Conservation (phyloP, 1,284 basidiomycete species). For the Melampsora abietis-canadensis region DNA sequence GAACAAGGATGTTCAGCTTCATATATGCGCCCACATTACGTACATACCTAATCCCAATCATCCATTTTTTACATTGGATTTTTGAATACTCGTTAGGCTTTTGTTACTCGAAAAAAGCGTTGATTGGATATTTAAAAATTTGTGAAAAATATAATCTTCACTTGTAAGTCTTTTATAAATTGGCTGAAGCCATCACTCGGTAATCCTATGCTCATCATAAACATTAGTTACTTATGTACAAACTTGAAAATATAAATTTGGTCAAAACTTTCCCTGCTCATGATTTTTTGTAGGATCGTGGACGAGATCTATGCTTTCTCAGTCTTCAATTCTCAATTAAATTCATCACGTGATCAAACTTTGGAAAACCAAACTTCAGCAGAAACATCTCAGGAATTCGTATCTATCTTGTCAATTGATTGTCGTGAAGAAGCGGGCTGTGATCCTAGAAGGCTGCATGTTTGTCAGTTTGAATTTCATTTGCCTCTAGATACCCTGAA, state of each 20-base stretch:
- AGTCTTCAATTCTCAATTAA: constrained; percentile 1
- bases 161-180: constrained; percentile 6
- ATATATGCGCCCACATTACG: not conserved
- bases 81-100: constrained; percentile 1
- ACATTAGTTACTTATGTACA: not conserved
- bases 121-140: constrained; percentile 5
- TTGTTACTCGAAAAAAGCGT: constrained; percentile 11
- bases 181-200: not conserved
- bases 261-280: not conserved
- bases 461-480: not conserved
- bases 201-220: not conserved
- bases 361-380: not conserved
- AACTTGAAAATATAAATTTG: not conserved
- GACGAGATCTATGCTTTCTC: constrained; percentile 38
- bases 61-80: not conserved
- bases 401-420: not conserved
- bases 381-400: not conserved
- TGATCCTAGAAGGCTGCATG: not conserved
- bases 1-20: not conserved
- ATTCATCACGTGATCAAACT: not conserved
- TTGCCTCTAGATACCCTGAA: not conserved
- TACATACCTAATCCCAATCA: not conserved
- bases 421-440: not conserved
- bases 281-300: constrained; percentile 1
- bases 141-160: constrained; percentile 34